Evolutionary conservation across 768 basidiomycete species (phyloP).

Genomic region (Boletus edulis): DNA sequence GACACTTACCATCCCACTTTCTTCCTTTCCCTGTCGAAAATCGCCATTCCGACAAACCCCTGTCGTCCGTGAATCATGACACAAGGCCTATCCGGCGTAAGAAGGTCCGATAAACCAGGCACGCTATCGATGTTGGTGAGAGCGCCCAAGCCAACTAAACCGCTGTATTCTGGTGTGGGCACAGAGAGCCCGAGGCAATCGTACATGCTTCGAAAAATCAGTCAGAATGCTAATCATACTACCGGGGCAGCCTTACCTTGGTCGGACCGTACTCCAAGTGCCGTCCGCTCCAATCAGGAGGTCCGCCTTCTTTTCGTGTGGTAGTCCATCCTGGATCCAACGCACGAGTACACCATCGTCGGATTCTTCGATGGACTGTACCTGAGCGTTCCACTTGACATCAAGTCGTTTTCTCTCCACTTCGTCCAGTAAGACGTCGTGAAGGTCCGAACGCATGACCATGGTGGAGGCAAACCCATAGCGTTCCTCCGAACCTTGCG

Average conservation of each 20-base stretch:
- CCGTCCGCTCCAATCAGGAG: slow-evolving; percentile 32
- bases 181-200: slow-evolving; percentile 13
- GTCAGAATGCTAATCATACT: background rate
- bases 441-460: slow-evolving; percentile 28
- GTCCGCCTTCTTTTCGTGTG: slow-evolving; percentile 27
- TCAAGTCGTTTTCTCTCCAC: slow-evolving; percentile 19
- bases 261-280: slow-evolving; percentile 29
- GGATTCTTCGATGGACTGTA: slow-evolving; percentile 23
- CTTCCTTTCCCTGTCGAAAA: slow-evolving; percentile 25
- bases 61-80: slow-evolving; percentile 28
- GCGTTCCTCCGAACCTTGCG: slow-evolving; percentile 27
- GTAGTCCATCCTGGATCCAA: slow-evolving; percentile 21
- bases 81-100: slow-evolving; percentile 24
- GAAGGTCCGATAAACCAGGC: slow-evolving; percentile 18
- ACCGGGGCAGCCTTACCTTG: slow-evolving; percentile 12
- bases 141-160: slow-evolving; percentile 23
- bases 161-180: slow-evolving; percentile 30
- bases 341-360: slow-evolving; percentile 25
- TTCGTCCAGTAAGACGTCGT: slow-evolving; percentile 32
- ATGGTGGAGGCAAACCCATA: slow-evolving; percentile 27
- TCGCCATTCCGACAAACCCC: slow-evolving; percentile 27
- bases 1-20: slow-evolving; percentile 24
- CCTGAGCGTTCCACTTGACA: slow-evolving; percentile 23
- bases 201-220: slow-evolving; percentile 19
- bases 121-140: slow-evolving; percentile 18